phyloP scores from a whole-genome alignment of 495 filamentous ascomycete genomes.

The Lichenothelia convexa region DNA sequence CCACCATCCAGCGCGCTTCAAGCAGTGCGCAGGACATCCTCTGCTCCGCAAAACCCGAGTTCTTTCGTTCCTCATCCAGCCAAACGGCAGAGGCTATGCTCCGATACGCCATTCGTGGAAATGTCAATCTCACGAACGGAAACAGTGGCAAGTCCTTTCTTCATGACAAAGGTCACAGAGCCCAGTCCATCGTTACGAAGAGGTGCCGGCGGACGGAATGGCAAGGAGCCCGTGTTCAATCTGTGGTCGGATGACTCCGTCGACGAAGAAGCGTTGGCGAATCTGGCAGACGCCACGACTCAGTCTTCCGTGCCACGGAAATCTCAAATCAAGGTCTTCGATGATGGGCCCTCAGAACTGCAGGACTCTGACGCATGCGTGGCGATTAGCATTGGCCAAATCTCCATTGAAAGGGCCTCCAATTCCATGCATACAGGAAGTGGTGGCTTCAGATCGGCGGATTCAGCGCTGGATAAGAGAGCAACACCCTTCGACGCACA shows the following conservation, averaged over 20 bases:
- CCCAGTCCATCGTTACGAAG: conserved; percentile 35
- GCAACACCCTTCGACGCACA: too few relatives aligned
- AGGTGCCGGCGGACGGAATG: conserved; percentile 25
- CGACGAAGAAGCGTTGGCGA: conserved; percentile 41
- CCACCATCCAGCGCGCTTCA: conserved; percentile 1
- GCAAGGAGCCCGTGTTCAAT: conserved; percentile 31
- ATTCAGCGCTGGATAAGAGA: too few relatives aligned
- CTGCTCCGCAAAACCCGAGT: neutral
- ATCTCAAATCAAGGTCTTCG: neutral
- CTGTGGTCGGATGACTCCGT: conserved; percentile 52
- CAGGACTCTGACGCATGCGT: too few relatives aligned
- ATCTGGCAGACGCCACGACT: conserved; percentile 25
- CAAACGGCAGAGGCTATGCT: conserved; percentile 46
- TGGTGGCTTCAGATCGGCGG: too few relatives aligned
- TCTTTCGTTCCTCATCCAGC: conserved; percentile 28
- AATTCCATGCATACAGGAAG: neutral
- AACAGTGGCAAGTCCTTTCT: conserved; percentile 39
- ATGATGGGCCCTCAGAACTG: too few relatives aligned
- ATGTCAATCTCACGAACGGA: conserved; percentile 12
- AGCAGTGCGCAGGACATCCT: conserved; percentile 10
- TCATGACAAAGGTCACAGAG: conserved; percentile 24
- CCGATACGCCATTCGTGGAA: conserved; percentile 24
- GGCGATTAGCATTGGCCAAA: neutral
- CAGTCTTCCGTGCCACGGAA: conserved; percentile 14
- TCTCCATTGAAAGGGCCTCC: neutral